A percentile compares a stretch with the other conserved stretches of the same genome.
Conservation (phyloP, 2,329 filamentous ascomycete genomes). For the Exophiala calicioides region DNA sequence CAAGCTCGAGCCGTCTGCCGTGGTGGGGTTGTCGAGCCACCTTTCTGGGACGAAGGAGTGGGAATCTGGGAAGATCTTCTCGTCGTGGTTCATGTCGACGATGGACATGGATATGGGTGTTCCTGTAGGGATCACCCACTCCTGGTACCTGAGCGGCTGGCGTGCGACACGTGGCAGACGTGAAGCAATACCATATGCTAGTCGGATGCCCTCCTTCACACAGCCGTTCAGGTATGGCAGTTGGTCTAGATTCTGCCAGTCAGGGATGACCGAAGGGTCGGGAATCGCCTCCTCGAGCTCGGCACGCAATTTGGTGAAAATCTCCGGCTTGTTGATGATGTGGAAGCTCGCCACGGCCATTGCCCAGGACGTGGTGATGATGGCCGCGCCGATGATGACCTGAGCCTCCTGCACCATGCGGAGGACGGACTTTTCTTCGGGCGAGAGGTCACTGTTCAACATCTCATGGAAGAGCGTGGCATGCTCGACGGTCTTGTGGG, state of each 20-base stretch:
- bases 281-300: constrained; percentile 25
- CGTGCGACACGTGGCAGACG: constrained; percentile 18
- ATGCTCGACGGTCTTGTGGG: constrained; percentile 1
- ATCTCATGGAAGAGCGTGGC: constrained; percentile 37
- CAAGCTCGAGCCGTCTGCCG: constrained; percentile 8
- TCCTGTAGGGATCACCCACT: constrained; percentile 35
- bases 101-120: constrained; percentile 42
- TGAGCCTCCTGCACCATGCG: constrained; percentile 37
- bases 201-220: constrained; percentile 43
- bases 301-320: constrained; percentile 24
- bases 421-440: constrained; percentile 36
- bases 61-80: constrained; percentile 35
- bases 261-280: constrained; percentile 2
- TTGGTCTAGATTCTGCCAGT: constrained; percentile 39
- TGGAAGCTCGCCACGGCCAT: constrained; percentile 35
- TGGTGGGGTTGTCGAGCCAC: constrained; percentile 31
- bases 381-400: constrained; percentile 35
- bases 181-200: constrained; percentile 36
- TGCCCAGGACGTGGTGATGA: constrained; percentile 37
- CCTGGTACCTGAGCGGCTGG: constrained; percentile 25
- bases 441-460: constrained; percentile 33
- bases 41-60: constrained; percentile 34
- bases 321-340: constrained; percentile 27
- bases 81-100: constrained; percentile 39
- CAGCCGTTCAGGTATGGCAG: constrained; percentile 47